These are phyloP conservation scores for Lentinula raphanica DNA, from an alignment of 768 basidiomycete species.

Conservation along the genomic window DNA sequence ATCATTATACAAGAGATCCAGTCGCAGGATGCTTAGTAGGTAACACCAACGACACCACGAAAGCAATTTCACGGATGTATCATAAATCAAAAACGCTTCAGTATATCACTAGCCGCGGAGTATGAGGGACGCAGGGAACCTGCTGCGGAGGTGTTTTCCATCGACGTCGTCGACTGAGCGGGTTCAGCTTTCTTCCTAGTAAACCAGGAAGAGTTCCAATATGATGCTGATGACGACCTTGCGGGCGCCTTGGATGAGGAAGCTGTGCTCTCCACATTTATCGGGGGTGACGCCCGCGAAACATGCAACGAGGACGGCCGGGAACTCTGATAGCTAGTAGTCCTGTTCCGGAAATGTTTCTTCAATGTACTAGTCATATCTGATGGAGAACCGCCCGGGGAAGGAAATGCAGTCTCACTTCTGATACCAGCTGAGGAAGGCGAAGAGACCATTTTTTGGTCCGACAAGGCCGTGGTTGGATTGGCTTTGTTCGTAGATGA, in stretches of 20 bases:
- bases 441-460: constrained; percentile 42
- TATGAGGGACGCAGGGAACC: not conserved
- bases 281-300: constrained; percentile 44
- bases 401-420: constrained; percentile 39
- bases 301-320: constrained; percentile 56
- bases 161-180: constrained; percentile 52
- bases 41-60: not conserved
- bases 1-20: no score
- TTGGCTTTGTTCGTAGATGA: constrained; percentile 48
- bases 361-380: constrained; percentile 45
- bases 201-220: constrained; percentile 61
- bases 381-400: constrained; percentile 56
- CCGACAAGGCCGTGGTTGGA: constrained; percentile 64
- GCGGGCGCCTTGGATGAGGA: constrained; percentile 18
- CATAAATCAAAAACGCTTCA: not conserved
- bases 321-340: constrained; percentile 50
- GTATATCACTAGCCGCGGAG: constrained; percentile 1
- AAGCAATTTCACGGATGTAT: not conserved
- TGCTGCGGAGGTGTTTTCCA: not conserved
- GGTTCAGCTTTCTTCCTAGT: constrained; percentile 52
- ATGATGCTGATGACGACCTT: constrained; percentile 45
- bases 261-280: constrained; percentile 16
- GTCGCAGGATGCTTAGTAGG: not conserved
- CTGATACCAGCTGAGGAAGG: constrained; percentile 37
- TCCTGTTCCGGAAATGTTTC: constrained; percentile 47